Percentiles rank a stretch among this genome's conserved stretches.
These are phyloP conservation scores for Umbelopsis sp. DNA, from an alignment of 192 early-diverging fungal species.

Conservation along the genomic window DNA sequence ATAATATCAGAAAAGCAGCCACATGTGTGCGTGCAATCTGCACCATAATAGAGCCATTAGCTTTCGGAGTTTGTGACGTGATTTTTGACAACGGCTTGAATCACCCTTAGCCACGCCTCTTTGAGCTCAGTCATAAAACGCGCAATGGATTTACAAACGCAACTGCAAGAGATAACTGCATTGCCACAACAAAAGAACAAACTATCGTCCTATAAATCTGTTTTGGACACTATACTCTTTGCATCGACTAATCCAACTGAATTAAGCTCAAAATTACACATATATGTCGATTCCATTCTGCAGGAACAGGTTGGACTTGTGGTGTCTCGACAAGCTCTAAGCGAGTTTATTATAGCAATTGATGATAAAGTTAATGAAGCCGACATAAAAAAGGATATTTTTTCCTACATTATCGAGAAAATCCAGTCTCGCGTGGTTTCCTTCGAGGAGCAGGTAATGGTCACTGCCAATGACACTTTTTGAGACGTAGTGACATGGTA, in stretches of 20 bases:
- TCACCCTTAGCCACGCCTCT: too few relatives aligned
- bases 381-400: conserved; percentile 56
- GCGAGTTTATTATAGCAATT: conserved; percentile 69
- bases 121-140: neutral
- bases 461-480: neutral
- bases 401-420: conserved; percentile 68
- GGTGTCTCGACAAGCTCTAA: conserved; percentile 71
- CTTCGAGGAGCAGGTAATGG: conserved; percentile 79
- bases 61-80: neutral
- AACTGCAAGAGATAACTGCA: conserved; percentile 19
- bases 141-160: conserved; percentile 28
- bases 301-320: conserved; percentile 75
- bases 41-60: too few relatives aligned
- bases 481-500: neutral
- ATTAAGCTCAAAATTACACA: conserved; percentile 26
- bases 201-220: conserved; percentile 27
- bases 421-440: conserved; percentile 76
- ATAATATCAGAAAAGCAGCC: too few relatives aligned
- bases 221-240: conserved; percentile 27
- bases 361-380: conserved; percentile 48
- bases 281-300: conserved; percentile 59
- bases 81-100: too few relatives aligned
- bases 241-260: neutral
- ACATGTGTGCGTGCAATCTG: too few relatives aligned
- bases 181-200: conserved; percentile 37